Evolutionary conservation across 345 rosid genomes (phyloP).

Genomic region (Mercurialis annua): DNA sequence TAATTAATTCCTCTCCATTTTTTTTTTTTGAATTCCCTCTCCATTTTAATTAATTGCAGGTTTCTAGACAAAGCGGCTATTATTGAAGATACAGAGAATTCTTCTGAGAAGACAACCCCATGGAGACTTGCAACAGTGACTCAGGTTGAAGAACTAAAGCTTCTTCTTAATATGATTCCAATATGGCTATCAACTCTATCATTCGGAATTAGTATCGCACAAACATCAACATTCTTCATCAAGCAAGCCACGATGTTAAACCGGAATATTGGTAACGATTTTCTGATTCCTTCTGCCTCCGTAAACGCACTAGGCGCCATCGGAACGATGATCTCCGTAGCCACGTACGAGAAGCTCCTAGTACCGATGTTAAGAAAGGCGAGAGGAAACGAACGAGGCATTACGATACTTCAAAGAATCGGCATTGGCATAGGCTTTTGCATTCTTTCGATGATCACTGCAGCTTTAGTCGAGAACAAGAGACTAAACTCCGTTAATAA

Average conservation of each 20-base stretch:
- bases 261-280: slow-evolving; percentile 40
- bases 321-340: slow-evolving; percentile 54
- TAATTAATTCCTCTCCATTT: no score
- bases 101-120: slow-evolving; percentile 43
- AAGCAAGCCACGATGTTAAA: slow-evolving; percentile 58
- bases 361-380: slow-evolving; percentile 45
- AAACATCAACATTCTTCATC: slow-evolving; percentile 82
- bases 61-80: slow-evolving; percentile 90
- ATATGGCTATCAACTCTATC: slow-evolving; percentile 76
- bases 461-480: no score
- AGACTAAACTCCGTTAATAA: no score
- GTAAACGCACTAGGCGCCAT: slow-evolving; percentile 45
- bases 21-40: neutral
- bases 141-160: slow-evolving; percentile 78
- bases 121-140: slow-evolving; percentile 84
- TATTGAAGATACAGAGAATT: slow-evolving; percentile 37
- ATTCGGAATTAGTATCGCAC: slow-evolving; percentile 72
- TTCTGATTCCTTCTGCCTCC: slow-evolving; percentile 57
- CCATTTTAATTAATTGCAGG: slow-evolving; percentile 41
- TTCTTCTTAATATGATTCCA: slow-evolving; percentile 79
- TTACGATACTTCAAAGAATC: slow-evolving; percentile 78
- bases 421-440: slow-evolving; percentile 71
- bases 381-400: slow-evolving; percentile 65
- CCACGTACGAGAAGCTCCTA: slow-evolving; percentile 48
- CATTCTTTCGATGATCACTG: no score